Percentiles rank a stretch among this genome's conserved stretches.
Evolutionary conservation across 2,329 filamentous ascomycete genomes (phyloP).

Genomic region (Sclerotinia subarctica): DNA sequence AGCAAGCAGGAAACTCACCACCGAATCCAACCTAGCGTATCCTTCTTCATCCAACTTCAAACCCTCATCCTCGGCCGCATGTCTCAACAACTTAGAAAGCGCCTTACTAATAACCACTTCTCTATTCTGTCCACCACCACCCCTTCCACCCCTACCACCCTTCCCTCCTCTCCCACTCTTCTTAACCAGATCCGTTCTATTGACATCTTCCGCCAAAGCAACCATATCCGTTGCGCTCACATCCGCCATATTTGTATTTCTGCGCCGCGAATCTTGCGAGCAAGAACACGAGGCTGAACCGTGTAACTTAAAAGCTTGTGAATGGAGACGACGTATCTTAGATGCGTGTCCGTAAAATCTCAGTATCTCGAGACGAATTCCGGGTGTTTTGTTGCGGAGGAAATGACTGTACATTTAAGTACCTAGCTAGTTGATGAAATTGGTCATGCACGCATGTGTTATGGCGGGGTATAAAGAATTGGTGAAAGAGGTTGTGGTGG

Average conservation of each 20-base stretch:
- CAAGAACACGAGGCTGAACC: neutral
- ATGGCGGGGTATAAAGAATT: neutral
- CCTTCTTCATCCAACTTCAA: conserved; percentile 57
- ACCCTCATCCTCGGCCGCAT: conserved; percentile 48
- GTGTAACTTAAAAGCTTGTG: neutral
- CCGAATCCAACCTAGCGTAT: conserved; percentile 55
- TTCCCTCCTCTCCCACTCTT: neutral
- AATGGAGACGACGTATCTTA: neutral
- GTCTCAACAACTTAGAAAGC: conserved; percentile 38
- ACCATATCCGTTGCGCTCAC: neutral
- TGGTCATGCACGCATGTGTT: neutral
- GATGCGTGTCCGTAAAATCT: neutral
- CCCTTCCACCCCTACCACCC: neutral
- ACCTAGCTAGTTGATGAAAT: neutral
- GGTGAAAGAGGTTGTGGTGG: neutral
- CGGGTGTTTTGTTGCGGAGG: neutral
- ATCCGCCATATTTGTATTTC: neutral
- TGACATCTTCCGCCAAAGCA: neutral
- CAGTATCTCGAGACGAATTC: neutral
- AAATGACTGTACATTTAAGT: neutral
- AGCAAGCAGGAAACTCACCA: conserved; percentile 48
- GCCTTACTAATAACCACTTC: conserved; percentile 38
- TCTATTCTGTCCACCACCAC: conserved; percentile 25
- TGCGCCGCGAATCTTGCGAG: neutral
- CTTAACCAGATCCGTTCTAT: neutral